phyloP scores from a whole-genome alignment of 805 yeast species.

The Candida dajiaensis region DNA sequence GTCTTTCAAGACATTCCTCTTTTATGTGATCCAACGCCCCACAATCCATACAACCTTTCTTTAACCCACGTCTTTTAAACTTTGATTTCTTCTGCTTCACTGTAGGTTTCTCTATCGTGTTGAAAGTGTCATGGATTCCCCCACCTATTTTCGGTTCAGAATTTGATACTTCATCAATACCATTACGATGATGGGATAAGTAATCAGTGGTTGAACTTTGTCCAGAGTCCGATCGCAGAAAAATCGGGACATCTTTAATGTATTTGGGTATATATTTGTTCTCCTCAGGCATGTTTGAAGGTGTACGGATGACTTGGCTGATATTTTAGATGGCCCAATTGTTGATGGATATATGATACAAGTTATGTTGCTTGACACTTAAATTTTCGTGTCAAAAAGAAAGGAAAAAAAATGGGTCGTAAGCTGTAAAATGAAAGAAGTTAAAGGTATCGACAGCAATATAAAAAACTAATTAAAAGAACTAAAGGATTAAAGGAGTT shows the following conservation, averaged over 20 bases:
- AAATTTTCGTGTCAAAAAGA: too few relatives aligned
- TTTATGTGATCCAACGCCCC: slow-evolving; percentile 43
- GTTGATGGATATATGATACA: too few relatives aligned
- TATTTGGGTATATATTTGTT: slow-evolving; percentile 36
- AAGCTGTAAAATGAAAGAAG: too few relatives aligned
- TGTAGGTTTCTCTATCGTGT: slow-evolving; percentile 6
- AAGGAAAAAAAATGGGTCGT: too few relatives aligned
- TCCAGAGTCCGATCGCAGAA: slow-evolving; percentile 21
- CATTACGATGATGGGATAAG: slow-evolving; percentile 50
- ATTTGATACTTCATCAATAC: slow-evolving; percentile 26
- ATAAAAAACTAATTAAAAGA: too few relatives aligned
- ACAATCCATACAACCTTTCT: slow-evolving; percentile 50
- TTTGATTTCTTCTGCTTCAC: not conserved
- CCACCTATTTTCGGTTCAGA: slow-evolving; percentile 47
- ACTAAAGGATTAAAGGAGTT: too few relatives aligned
- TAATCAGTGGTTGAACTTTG: slow-evolving; percentile 31
- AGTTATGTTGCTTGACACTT: too few relatives aligned
- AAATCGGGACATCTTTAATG: slow-evolving; percentile 38
- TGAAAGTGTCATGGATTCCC: slow-evolving; percentile 57
- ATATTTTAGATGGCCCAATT: too few relatives aligned
- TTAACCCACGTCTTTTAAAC: slow-evolving; percentile 14
- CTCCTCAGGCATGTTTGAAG: slow-evolving; percentile 2
- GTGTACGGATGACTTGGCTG: too few relatives aligned
- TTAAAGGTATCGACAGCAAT: too few relatives aligned
- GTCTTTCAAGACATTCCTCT: slow-evolving; percentile 55